These are phyloP conservation scores for Podochytrium sp. DNA, from an alignment of 192 early-diverging fungal genomes.

Conservation along the genomic window DNA sequence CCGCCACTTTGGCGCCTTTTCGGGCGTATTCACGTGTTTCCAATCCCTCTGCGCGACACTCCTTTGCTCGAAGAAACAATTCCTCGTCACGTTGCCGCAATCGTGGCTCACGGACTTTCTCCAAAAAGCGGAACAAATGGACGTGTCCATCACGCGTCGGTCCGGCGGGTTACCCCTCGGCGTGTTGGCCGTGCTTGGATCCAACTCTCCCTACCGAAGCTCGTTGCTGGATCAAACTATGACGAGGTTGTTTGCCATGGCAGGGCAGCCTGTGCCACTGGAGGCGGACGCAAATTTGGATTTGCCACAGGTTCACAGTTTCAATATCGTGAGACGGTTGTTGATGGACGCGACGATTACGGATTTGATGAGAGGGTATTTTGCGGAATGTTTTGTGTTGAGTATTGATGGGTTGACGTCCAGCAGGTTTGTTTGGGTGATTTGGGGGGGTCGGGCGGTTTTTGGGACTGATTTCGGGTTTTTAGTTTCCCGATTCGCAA, in stretches of 20 bases:
- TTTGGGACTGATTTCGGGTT: background rate
- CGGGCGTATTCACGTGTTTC: conserved; percentile 82
- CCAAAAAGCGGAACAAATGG: conserved; percentile 65
- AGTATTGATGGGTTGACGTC: conserved; percentile 84
- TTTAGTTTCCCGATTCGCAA: conserved; percentile 89
- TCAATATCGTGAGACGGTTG: conserved; percentile 82
- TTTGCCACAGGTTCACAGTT: conserved; percentile 90
- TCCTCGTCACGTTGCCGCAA: conserved; percentile 59
- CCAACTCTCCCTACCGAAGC: conserved; percentile 63
- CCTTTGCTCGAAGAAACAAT: conserved; percentile 55
- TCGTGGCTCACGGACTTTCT: conserved; percentile 84
- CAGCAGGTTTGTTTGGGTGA: background rate
- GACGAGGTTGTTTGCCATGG: conserved; percentile 71
- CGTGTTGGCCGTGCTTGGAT: conserved; percentile 80
- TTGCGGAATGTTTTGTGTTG: conserved; percentile 76
- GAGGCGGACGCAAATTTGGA: conserved; percentile 73
- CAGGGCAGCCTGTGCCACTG: conserved; percentile 34
- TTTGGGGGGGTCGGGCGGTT: background rate
- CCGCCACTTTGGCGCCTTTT: conserved; percentile 91
- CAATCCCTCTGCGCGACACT: conserved; percentile 71
- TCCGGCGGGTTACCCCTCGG: conserved; percentile 88
- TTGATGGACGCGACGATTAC: conserved; percentile 83
- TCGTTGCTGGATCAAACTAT: conserved; percentile 69
- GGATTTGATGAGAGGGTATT: conserved; percentile 71
- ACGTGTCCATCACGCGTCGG: conserved; percentile 90